phyloP scores from a whole-genome alignment of 1,139 yeast genomes.

The Magnusiomyces magnusii region DNA sequence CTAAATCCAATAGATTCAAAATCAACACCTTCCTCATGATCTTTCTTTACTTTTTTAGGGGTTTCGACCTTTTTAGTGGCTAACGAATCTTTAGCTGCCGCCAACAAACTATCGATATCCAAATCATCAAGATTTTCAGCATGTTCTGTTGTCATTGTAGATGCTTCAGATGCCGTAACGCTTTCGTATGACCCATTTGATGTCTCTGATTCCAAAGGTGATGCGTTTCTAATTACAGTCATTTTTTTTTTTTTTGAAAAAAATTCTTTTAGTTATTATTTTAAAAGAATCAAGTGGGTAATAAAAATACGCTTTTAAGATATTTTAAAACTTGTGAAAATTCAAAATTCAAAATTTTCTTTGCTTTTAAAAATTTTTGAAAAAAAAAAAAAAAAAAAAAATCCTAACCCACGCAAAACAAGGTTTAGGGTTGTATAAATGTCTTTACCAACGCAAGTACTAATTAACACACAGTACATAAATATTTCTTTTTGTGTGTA shows the following conservation, averaged over 20 bases:
- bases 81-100: conserved; percentile 12
- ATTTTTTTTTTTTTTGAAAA: not conserved
- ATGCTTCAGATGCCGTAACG: conserved; percentile 11
- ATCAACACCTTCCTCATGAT: not conserved
- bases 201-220: conserved; percentile 2
- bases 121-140: conserved; percentile 14
- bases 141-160: conserved; percentile 11
- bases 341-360: too few relatives aligned
- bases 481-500: too few relatives aligned
- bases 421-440: not conserved
- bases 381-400: not conserved
- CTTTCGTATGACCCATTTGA: not conserved
- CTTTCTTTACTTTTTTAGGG: not conserved
- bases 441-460: too few relatives aligned
- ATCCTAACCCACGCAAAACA: not conserved
- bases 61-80: not conserved
- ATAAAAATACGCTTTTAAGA: too few relatives aligned
- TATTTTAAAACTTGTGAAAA: not conserved
- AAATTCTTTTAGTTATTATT: too few relatives aligned
- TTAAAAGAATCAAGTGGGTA: too few relatives aligned
- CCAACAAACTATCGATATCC: conserved; percentile 13
- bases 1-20: not conserved
- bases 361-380: not conserved
- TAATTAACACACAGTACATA: too few relatives aligned
- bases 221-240: not conserved